These are phyloP conservation scores for Paramecium bursaria DNA, from an alignment of 73 alveolate genomes.

Conservation along the genomic window DNA sequence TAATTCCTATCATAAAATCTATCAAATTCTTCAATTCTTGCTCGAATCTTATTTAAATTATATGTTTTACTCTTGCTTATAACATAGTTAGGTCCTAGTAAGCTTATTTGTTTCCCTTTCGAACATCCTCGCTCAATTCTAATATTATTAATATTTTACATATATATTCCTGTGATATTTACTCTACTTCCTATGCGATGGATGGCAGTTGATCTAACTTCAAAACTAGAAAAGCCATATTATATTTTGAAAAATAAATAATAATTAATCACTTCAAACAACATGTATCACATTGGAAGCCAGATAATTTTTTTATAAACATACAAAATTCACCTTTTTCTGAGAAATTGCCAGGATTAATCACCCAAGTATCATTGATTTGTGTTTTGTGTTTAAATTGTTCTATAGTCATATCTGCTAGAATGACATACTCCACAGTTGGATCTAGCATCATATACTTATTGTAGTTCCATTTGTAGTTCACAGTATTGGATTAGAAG, in stretches of 20 bases:
- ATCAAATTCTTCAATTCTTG: slow-evolving; percentile 70
- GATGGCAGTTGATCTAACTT: slow-evolving; percentile 61
- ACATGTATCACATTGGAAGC: no score
- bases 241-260: not conserved
- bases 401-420: no score
- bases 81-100: slow-evolving; percentile 42
- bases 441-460: no score
- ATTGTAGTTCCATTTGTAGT: no score
- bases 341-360: no score
- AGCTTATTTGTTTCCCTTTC: slow-evolving; percentile 63
- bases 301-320: no score
- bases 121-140: slow-evolving; percentile 65
- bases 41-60: slow-evolving; percentile 50
- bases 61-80: slow-evolving; percentile 60
- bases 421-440: no score
- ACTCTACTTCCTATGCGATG: slow-evolving; percentile 67
- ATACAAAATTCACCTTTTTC: no score
- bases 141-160: not conserved
- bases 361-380: no score
- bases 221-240: slow-evolving; percentile 19
- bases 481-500: no score
- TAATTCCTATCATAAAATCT: slow-evolving; percentile 66
- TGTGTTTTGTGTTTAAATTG: no score
- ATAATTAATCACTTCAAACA: no score
- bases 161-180: slow-evolving; percentile 55